phyloP scores from a whole-genome alignment of 2,329 filamentous ascomycete species.

The Beauveria varroae region DNA sequence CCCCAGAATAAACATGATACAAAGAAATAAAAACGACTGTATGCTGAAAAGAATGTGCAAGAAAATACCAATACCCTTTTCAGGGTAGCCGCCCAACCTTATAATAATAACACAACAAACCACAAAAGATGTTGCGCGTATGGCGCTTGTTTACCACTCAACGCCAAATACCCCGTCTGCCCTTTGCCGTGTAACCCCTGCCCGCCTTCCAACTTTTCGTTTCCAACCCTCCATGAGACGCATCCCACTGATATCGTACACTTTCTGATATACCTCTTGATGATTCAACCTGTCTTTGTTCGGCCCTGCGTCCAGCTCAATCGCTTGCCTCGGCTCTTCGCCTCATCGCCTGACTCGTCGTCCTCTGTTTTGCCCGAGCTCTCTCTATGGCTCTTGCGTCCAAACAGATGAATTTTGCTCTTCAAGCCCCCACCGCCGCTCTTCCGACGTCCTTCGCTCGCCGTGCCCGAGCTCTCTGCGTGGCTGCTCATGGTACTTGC shows the following conservation, averaged over 20 bases:
- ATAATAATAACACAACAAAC: not conserved
- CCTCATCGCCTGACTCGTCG: conserved; percentile 19
- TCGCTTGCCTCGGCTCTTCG: conserved; percentile 13
- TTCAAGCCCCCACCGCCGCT: conserved; percentile 24
- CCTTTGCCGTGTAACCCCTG: not conserved
- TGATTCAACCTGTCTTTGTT: conserved; percentile 16
- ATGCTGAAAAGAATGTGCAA: not conserved
- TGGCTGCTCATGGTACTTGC: conserved; percentile 21
- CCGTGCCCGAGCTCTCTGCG: conserved; percentile 9
- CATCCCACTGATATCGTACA: not conserved
- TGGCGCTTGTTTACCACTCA: not conserved
- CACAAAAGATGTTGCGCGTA: conserved; percentile 2
- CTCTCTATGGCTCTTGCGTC: conserved; percentile 22
- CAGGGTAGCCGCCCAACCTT: not conserved
- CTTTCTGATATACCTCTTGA: not conserved
- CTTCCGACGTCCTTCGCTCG: conserved; percentile 18
- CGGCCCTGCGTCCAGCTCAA: conserved; percentile 15
- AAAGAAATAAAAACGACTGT: not conserved
- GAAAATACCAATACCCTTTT: not conserved
- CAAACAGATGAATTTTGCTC: conserved; percentile 29
- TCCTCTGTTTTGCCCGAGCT: conserved; percentile 15
- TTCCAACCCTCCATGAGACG: not conserved
- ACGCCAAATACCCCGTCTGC: not conserved
- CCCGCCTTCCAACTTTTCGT: not conserved
- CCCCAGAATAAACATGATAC: not conserved